Conservation (phyloP, 768 basidiomycete genomes). For the Macrolepiota albuminosa region DNA sequence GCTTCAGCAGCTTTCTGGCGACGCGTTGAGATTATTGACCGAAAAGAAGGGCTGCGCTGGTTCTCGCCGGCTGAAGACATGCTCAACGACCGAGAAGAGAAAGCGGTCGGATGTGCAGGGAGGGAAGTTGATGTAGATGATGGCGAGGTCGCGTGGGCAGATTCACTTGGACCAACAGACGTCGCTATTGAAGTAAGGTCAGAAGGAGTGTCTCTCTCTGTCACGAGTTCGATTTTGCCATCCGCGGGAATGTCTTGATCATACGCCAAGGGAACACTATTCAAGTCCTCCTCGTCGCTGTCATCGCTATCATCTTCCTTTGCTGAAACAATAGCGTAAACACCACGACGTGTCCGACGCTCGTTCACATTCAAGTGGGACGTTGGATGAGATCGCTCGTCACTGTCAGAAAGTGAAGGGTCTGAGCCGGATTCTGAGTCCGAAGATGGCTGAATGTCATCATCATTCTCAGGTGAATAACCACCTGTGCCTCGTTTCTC, state of each 20-base stretch:
- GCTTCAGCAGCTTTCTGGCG: conserved; percentile 40
- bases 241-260: conserved; percentile 42
- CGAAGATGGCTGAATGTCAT: conserved; percentile 39
- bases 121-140: conserved; percentile 27
- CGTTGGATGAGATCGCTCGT: conserved; percentile 26
- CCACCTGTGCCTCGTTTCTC: conserved; percentile 73
- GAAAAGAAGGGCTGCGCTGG: conserved; percentile 34
- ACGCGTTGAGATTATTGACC: conserved; percentile 58
- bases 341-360: conserved; percentile 74
- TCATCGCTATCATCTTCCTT: conserved; percentile 59
- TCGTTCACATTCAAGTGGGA: conserved; percentile 63
- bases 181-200: conserved; percentile 40
- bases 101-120: conserved; percentile 21
- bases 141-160: conserved; percentile 22
- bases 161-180: conserved; percentile 31
- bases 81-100: conserved; percentile 37
- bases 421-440: conserved; percentile 47
- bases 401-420: conserved; percentile 31
- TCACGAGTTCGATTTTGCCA: conserved; percentile 50
- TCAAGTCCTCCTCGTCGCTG: conserved; percentile 52
- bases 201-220: conserved; percentile 44
- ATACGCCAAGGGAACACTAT: conserved; percentile 39
- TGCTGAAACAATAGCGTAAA: conserved; percentile 66
- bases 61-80: conserved; percentile 33
- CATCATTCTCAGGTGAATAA: conserved; percentile 57